Base-by-base conservation (phyloP, 1,284 basidiomycete genomes). In the Ganoderma lucidum region DNA sequence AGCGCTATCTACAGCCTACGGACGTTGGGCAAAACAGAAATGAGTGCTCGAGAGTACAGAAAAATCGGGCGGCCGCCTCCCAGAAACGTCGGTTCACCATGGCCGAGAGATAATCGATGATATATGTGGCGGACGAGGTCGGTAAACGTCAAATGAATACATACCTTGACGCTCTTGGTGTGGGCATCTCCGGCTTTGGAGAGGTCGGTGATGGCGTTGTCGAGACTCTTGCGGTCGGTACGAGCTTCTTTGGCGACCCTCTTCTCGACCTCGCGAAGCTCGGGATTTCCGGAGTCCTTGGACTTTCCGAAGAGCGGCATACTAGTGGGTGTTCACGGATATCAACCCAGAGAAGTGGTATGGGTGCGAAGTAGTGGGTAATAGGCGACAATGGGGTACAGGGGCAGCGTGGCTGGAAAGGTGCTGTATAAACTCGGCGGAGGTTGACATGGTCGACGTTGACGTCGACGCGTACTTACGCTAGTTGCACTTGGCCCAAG, bases 91-190 rank as follows among this genome's bases (percentile, higher is more conserved):
- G 32, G 5, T 32, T 32, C 28, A 9, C 19, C 55, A 56, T 32
- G 55, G 15, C 53, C 28, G 53, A 37, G 58, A 60, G 37, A 39
- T 41, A n/a, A 41, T 37, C n/a, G 37, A 14, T 23, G 23, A 23
- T 23, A 23, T 23, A 23, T 23, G 23, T 23, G 6, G 14, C 23
- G 68, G 35, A 28, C 23, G 63, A 41, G 23, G 39, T 41, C 10
- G 10, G 12, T 28, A 28, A 28, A 28, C 23, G 48, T 28, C 23
- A n/a, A 10, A 48, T 19, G 37, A 74, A 48, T 15, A 44, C 75
- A 51, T 65, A 86, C 87, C 82, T 87, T 88, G 72, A 83, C 78
- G n/a, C 84, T 81, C 72, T 85, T 86, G 44, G 77, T 72, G 60
- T 84, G 81, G 2, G 80, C 77, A 75, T 86, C 86, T 73, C 87